A percentile compares a stretch with the other conserved stretches of the same genome.
phyloP scores from a whole-genome alignment of 2,329 filamentous ascomycete genomes.

The Aspergillus viridinutans region DNA sequence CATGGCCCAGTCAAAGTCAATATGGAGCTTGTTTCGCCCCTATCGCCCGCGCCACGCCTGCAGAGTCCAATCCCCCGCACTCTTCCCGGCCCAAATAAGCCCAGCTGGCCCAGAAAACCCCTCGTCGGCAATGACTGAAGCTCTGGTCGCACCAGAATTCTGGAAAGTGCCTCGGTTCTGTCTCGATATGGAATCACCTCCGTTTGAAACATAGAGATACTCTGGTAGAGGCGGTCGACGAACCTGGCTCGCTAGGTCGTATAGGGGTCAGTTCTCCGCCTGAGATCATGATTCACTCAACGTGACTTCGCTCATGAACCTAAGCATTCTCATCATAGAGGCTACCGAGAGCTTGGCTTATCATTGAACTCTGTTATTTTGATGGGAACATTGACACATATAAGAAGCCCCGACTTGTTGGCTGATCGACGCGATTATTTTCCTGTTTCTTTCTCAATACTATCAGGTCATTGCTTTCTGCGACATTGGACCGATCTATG shows the following conservation, averaged over 20 bases:
- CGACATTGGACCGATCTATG: not conserved
- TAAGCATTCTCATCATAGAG: constrained; percentile 6
- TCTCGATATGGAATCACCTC: constrained; percentile 11
- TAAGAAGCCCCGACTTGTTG: constrained; percentile 6
- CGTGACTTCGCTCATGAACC: not conserved
- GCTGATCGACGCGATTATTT: constrained; percentile 6
- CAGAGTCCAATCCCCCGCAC: constrained; percentile 22
- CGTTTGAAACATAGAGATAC: constrained; percentile 9
- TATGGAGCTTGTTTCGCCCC: not conserved
- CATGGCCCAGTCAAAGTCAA: not conserved
- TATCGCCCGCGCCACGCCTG: constrained; percentile 4
- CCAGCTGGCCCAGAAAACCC: constrained; percentile 6
- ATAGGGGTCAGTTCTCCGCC: not conserved
- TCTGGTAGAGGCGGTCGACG: not conserved
- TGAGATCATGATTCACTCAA: not conserved
- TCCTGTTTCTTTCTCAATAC: not conserved
- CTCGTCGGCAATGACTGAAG: constrained; percentile 6
- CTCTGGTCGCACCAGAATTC: constrained; percentile 2
- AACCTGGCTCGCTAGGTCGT: constrained; percentile 5
- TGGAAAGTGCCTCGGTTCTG: constrained; percentile 25
- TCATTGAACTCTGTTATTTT: not conserved
- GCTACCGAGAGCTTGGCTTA: not conserved
- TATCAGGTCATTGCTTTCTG: not conserved
- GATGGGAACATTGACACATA: not conserved
- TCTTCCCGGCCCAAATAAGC: constrained; percentile 6